A percentile compares a stretch with the other conserved stretches of the same genome.
Evolutionary conservation across 2,329 filamentous ascomycete species (phyloP).

Genomic region (Dactylellina cionopaga): DNA sequence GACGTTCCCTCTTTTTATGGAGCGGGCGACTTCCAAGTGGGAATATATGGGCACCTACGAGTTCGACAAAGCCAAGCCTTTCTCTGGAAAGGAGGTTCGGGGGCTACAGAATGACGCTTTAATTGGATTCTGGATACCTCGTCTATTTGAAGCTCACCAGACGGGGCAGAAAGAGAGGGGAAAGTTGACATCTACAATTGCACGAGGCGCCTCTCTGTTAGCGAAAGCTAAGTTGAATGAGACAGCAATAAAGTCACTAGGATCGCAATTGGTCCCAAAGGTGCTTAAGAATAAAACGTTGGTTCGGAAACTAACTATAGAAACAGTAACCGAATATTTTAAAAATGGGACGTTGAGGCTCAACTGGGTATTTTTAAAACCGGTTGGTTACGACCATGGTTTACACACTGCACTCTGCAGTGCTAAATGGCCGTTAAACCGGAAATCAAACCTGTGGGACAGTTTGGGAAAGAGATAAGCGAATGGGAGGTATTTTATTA

Average conservation of each 20-base stretch:
- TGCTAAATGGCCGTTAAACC: conserved; percentile 24
- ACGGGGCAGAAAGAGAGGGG: not conserved
- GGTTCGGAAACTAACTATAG: not conserved
- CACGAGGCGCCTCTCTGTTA: too few relatives aligned
- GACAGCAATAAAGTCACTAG: not conserved
- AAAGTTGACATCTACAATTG: too few relatives aligned
- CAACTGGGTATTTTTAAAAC: conserved; percentile 36
- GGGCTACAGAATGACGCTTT: conserved; percentile 1
- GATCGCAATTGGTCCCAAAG: conserved; percentile 13
- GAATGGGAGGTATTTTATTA: not conserved
- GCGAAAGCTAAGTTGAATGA: conserved; percentile 1
- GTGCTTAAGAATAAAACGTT: not conserved
- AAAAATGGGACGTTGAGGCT: conserved; percentile 11
- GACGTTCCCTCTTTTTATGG: conserved; percentile 38
- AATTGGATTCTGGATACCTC: conserved; percentile 21
- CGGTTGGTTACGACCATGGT: conserved; percentile 17
- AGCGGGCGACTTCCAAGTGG: conserved; percentile 7
- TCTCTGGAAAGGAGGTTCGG: conserved; percentile 20
- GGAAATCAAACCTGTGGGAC: not conserved
- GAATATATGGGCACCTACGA: conserved; percentile 42
- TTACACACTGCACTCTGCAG: conserved; percentile 7
- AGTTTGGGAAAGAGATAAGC: not conserved
- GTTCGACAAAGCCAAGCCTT: conserved; percentile 3
- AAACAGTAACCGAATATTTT: too few relatives aligned
- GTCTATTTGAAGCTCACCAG: too few relatives aligned